Percentiles rank a stretch among this genome's conserved stretches.
Evolutionary conservation across 225 moss, liverwort and hornwort genomes (phyloP).

Genomic region (Physcomitrium patens): DNA sequence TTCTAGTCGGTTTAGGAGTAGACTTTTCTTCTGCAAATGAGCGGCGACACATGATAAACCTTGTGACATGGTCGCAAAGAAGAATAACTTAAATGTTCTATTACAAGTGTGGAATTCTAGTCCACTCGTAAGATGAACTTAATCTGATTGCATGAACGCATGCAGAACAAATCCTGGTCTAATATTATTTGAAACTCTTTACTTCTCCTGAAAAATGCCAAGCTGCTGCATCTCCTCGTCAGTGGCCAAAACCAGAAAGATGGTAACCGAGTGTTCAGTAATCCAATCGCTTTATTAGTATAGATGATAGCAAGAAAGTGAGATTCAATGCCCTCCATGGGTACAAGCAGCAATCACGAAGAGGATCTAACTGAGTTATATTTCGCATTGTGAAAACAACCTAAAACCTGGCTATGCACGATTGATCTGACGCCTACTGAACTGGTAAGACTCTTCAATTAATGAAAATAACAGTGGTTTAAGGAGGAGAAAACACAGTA

Average conservation of each 20-base stretch:
- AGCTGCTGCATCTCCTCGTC: constrained; percentile 7
- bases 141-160: background rate
- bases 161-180: background rate
- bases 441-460: background rate
- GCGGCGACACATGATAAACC: constrained; percentile 16
- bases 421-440: background rate
- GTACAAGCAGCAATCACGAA: background rate
- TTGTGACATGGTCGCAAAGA: constrained; percentile 32
- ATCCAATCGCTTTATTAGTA: background rate
- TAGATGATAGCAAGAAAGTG: constrained; percentile 1
- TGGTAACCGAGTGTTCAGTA: constrained; percentile 7
- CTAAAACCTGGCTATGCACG: background rate
- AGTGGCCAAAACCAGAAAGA: constrained; percentile 4
- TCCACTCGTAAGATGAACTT: background rate
- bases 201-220: constrained; percentile 12
- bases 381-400: constrained; percentile 15
- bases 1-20: constrained; percentile 32
- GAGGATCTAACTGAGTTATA: background rate
- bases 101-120: constrained; percentile 19
- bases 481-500: constrained; percentile 16
- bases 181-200: background rate
- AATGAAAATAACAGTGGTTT: constrained; percentile 5
- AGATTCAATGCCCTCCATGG: background rate
- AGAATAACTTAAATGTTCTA: constrained; percentile 56
- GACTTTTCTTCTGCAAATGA: constrained; percentile 41